Conservation (phyloP, 495 filamentous ascomycete species). For the Opeltia flavorubescens region DNA sequence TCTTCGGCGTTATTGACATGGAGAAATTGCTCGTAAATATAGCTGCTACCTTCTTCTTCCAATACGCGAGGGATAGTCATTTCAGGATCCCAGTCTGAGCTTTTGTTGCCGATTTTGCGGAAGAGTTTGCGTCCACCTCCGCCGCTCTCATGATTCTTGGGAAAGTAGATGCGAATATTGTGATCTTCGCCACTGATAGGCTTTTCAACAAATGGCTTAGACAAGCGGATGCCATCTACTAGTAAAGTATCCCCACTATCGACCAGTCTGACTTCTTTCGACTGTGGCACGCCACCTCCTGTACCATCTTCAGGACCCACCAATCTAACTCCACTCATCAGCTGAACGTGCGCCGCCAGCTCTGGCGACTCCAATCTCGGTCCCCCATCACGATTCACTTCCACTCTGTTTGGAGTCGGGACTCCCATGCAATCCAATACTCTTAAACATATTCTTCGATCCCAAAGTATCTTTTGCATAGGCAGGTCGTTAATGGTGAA, state of each 20-base stretch:
- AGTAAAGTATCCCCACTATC: constrained; percentile 78
- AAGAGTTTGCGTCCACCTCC: constrained; percentile 87
- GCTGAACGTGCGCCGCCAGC: constrained; percentile 61
- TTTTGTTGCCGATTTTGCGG: constrained; percentile 95
- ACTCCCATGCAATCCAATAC: constrained; percentile 83
- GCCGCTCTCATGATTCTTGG: constrained; percentile 54
- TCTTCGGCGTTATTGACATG: constrained; percentile 92
- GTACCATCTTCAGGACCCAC: constrained; percentile 61
- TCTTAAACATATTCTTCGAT: constrained; percentile 73
- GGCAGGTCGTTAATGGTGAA: constrained; percentile 95
- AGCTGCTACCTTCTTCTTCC: constrained; percentile 64
- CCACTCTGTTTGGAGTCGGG: constrained; percentile 75
- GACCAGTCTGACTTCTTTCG: constrained; percentile 60
- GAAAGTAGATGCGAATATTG: constrained; percentile 96
- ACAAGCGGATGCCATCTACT: constrained; percentile 69
- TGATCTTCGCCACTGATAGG: constrained; percentile 97
- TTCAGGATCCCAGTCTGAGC: constrained; percentile 74
- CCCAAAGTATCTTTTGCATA: constrained; percentile 98
- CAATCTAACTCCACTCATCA: constrained; percentile 65
- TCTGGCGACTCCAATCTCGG: constrained; percentile 63
- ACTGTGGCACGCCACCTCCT: constrained; percentile 40
- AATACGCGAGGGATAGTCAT: constrained; percentile 65
- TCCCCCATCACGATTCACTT: constrained; percentile 89
- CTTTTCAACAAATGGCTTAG: constrained; percentile 96
- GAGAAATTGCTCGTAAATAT: constrained; percentile 94